Conservation (phyloP, 495 filamentous ascomycete species). For the Umbilicaria muhlenbergii region DNA sequence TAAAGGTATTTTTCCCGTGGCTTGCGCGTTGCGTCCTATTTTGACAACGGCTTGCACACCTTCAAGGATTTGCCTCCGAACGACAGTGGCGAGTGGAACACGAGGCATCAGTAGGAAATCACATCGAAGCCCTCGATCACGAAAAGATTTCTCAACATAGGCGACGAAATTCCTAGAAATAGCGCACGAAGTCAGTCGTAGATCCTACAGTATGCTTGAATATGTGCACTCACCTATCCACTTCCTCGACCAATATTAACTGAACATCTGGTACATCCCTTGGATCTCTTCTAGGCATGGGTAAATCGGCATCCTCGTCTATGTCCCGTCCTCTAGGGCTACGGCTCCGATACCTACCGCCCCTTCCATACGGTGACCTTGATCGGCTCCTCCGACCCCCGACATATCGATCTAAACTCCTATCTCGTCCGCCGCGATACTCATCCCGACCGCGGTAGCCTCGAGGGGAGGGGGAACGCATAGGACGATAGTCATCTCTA, state of each 20-base stretch:
- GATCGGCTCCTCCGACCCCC: slow-evolving; percentile 49
- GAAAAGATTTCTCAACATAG: slow-evolving; percentile 67
- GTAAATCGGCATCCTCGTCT: slow-evolving; percentile 45
- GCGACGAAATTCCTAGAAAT: slow-evolving; percentile 51
- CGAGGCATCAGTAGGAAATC: slow-evolving; percentile 70
- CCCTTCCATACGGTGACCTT: slow-evolving; percentile 43
- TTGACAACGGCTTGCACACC: slow-evolving; percentile 76
- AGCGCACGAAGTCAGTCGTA: slow-evolving; percentile 4
- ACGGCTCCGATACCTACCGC: slow-evolving; percentile 49
- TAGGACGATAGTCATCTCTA: slow-evolving; percentile 49
- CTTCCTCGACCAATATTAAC: slow-evolving; percentile 63
- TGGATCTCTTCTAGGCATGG: slow-evolving; percentile 57
- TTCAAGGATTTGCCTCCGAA: slow-evolving; percentile 74
- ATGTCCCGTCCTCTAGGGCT: slow-evolving; percentile 37
- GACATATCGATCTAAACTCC: slow-evolving; percentile 41
- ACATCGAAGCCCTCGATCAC: slow-evolving; percentile 48
- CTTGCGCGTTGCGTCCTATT: slow-evolving; percentile 51
- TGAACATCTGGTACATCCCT: slow-evolving; percentile 83
- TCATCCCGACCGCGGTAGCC: slow-evolving; percentile 50
- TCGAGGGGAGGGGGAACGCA: slow-evolving; percentile 46
- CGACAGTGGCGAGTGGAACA: slow-evolving; percentile 56
- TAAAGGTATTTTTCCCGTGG: slow-evolving; percentile 53
- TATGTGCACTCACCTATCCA: slow-evolving; percentile 42
- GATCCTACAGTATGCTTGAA: not conserved
- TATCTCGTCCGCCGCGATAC: slow-evolving; percentile 42